Evolutionary conservation across 305 asterid genomes (phyloP).

Genomic region (Fraxinus floribunda): DNA sequence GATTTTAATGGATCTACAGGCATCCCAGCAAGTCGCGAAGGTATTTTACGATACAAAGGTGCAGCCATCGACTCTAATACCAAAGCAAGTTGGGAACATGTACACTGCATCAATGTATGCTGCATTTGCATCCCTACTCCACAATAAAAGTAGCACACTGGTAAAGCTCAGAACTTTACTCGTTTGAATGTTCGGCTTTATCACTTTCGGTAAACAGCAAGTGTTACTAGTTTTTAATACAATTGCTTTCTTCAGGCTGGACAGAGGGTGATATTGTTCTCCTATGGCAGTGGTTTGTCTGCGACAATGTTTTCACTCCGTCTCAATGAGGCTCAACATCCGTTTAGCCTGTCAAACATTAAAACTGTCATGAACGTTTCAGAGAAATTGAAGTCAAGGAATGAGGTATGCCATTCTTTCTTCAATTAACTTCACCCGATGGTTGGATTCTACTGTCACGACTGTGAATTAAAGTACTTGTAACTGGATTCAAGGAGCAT

Average conservation of each 20-base stretch:
- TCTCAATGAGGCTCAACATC: slow-evolving; percentile 68
- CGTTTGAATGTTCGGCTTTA: not conserved
- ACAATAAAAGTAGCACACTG: slow-evolving; percentile 65
- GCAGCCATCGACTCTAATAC: slow-evolving; percentile 81
- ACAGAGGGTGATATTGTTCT: slow-evolving; percentile 81
- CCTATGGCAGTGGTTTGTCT: slow-evolving; percentile 88
- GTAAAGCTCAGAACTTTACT: slow-evolving; percentile 38
- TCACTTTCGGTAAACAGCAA: not conserved
- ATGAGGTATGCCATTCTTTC: slow-evolving; percentile 51
- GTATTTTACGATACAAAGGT: slow-evolving; percentile 73
- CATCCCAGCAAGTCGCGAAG: slow-evolving; percentile 86
- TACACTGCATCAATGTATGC: slow-evolving; percentile 98
- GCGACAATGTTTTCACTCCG: slow-evolving; percentile 94
- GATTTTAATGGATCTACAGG: slow-evolving; percentile 41
- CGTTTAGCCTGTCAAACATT: slow-evolving; percentile 85
- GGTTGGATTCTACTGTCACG: not conserved
- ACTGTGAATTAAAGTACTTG: not conserved
- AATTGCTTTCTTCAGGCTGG: slow-evolving; percentile 59
- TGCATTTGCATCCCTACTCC: slow-evolving; percentile 90
- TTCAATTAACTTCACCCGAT: not conserved
- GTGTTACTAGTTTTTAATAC: not conserved
- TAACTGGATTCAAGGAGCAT: not conserved
- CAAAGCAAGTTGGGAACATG: slow-evolving; percentile 98
- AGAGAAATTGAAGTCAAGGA: slow-evolving; percentile 77
- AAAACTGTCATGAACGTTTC: slow-evolving; percentile 67